Conservation (phyloP, 2,329 filamentous ascomycete genomes). For the Fusarium humuli region DNA sequence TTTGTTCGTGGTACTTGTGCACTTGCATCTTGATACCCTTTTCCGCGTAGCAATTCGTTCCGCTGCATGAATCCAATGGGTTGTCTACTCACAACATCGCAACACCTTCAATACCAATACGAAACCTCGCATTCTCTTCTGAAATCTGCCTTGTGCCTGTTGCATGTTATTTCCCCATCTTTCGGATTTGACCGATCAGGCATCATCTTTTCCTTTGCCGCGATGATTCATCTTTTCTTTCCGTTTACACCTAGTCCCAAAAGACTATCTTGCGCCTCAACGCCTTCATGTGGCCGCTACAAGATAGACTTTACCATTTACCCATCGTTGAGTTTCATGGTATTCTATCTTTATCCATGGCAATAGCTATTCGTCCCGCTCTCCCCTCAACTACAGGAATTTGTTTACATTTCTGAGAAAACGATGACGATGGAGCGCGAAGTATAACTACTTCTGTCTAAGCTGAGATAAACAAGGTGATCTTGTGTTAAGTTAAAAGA, state of each 20-base stretch:
- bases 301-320: conserved; percentile 5
- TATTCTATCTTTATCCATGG: conserved; percentile 30
- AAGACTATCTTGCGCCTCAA: conserved; percentile 28
- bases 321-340: background rate
- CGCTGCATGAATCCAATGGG: conserved; percentile 5
- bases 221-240: conserved; percentile 11
- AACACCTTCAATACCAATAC: conserved; percentile 1
- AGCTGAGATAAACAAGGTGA: background rate
- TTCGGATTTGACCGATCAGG: conserved; percentile 35
- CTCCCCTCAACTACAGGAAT: background rate
- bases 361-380: conserved; percentile 1
- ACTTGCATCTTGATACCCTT: conserved; percentile 24
- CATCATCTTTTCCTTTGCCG: conserved; percentile 7
- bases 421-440: background rate
- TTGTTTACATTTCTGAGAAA: background rate
- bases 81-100: conserved; percentile 4
- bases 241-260: conserved; percentile 7
- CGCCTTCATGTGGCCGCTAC: conserved; percentile 9
- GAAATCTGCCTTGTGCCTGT: conserved; percentile 8
- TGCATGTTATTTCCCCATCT: background rate
- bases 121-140: conserved; percentile 1
- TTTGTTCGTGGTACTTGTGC: conserved; percentile 19
- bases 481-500: background rate
- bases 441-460: conserved; percentile 6
- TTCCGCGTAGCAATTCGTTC: conserved; percentile 12